Evolutionary conservation across 148 eudicot genomes (phyloP), one percentile per base, ranked within the genome.

Genomic region (Fagopyrum esculentum): DNA sequence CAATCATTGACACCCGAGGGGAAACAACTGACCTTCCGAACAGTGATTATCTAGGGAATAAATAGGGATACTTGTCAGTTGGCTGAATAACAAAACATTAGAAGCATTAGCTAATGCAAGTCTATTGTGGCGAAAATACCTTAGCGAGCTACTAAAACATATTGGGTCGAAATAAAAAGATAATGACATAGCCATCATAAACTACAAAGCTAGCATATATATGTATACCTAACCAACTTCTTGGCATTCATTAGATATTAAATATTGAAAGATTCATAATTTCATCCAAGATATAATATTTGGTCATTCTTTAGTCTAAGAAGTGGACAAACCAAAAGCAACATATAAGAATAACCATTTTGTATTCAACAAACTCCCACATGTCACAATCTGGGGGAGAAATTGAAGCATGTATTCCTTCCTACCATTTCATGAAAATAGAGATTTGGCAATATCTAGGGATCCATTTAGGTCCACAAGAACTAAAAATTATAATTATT

Each of bases 11-110:
- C 73, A 52, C 9, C 45, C 26, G 71, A 40, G 45, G 13, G 44
- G 9, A 13, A 74, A 61, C 72, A 26, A 76, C 70, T 64, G 72
- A 95, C 98, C 97, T 95, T 74, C 91, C 96, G 46, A 92, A 86
- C 51, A 92, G 11, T 72, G 98, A 95, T 73, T 83, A 88, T 79
- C 80, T 3, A 51, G 96, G 82, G 75, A 95, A 78, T 76, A 90
- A 29, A 7, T 71, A 75, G 48, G 97, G 96, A 82, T 82, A 95
- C 82, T 95, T 95, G 69, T 90, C 92, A 79, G 96, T 93, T 77
- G 98, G 98, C 98, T 95, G 87, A 49, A 77, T 45, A 46, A 40
- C 13, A 64, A 17, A 40, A 64, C 12, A 3, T 12, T 12, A 40
- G 13, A 26, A 5, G 10, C 17, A 40, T 64, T 40, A 64, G 45